Evolutionary conservation across 495 filamentous ascomycete species (phyloP).

Genomic region (Penicillium desertorum): DNA sequence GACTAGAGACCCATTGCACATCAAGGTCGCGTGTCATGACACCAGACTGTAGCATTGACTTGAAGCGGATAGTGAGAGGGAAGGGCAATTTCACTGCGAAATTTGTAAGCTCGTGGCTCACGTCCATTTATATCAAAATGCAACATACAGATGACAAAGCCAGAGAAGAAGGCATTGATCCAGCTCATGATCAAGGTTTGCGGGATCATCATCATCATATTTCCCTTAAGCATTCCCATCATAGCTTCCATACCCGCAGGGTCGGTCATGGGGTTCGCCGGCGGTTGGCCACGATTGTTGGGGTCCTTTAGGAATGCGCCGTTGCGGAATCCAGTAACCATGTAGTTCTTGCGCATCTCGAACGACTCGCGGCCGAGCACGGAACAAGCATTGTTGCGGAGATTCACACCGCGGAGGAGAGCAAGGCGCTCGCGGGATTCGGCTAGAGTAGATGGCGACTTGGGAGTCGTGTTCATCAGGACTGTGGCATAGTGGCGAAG

Average conservation of each 20-base stretch:
- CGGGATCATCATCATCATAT: conserved; percentile 99
- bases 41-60: conserved; percentile 97
- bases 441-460: conserved; percentile 71
- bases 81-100: conserved; percentile 92
- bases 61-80: conserved; percentile 96
- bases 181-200: conserved; percentile 99
- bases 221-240: conserved; percentile 99
- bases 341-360: conserved; percentile 70
- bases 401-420: conserved; percentile 79
- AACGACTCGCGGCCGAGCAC: conserved; percentile 73
- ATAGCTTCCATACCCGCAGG: conserved; percentile 98
- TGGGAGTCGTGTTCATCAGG: conserved; percentile 82
- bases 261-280: conserved; percentile 93
- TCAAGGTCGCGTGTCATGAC: conserved; percentile 95
- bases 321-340: conserved; percentile 75
- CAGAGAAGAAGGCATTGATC: conserved; percentile 98
- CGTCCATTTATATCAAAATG: background rate
- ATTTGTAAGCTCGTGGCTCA: conserved; percentile 19
- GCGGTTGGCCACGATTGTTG: conserved; percentile 77
- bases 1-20: conserved; percentile 94
- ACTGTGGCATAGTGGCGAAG: conserved; percentile 94
- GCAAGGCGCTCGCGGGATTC: conserved; percentile 84
- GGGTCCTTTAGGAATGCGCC: conserved; percentile 90
- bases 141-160: conserved; percentile 88
- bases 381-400: conserved; percentile 74